phyloP scores from a whole-genome alignment of 2,329 filamentous ascomycete genomes.

The Simplicillium aogashimaense region DNA sequence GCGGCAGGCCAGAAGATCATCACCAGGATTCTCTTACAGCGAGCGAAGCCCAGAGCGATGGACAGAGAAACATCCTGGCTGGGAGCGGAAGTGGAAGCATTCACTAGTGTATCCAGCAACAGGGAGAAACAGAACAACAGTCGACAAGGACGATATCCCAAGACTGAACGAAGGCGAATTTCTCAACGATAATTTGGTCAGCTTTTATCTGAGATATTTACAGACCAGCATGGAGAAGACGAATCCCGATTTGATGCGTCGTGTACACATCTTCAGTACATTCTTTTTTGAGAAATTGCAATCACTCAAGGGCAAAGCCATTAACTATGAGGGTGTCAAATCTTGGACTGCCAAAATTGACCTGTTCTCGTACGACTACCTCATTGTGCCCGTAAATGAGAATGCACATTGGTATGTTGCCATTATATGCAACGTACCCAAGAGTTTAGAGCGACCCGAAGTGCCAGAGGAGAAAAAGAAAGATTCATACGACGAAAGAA shows the following conservation, averaged over 20 bases:
- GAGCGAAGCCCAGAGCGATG: constrained; percentile 25
- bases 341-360: constrained; percentile 83
- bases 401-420: constrained; percentile 85
- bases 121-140: constrained; percentile 51
- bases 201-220: constrained; percentile 73
- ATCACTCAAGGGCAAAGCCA: constrained; percentile 47
- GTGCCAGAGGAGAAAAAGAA: constrained; percentile 9
- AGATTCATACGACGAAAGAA: constrained; percentile 6
- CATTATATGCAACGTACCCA: constrained; percentile 82
- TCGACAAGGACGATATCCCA: constrained; percentile 63
- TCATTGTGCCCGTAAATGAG: constrained; percentile 88
- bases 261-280: constrained; percentile 83
- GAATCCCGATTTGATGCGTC: constrained; percentile 45
- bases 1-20: constrained; percentile 15
- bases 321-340: constrained; percentile 79
- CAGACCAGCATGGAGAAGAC: constrained; percentile 48
- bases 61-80: constrained; percentile 39
- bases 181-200: constrained; percentile 86
- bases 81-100: constrained; percentile 42
- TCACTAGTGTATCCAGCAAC: constrained; percentile 52
- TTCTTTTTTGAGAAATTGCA: constrained; percentile 67
- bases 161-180: constrained; percentile 77
- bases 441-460: constrained; percentile 32
- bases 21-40: constrained; percentile 4
- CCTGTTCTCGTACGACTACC: constrained; percentile 76